phyloP scores from a whole-genome alignment of 495 filamentous ascomycete species.

The Penicillium mononematosum region DNA sequence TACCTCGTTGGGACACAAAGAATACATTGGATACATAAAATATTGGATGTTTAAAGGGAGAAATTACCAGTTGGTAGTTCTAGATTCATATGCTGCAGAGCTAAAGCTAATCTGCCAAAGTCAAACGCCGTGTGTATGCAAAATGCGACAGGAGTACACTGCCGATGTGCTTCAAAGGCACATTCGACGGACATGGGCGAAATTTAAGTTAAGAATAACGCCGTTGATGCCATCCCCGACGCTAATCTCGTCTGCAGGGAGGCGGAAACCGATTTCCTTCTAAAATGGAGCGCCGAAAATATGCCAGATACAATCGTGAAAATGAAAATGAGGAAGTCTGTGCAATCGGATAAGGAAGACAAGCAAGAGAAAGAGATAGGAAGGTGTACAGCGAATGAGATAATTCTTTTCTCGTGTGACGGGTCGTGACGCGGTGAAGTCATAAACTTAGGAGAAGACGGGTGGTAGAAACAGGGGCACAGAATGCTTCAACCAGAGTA shows the following conservation, averaged over 20 bases:
- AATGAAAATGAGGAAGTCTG: constrained; percentile 17
- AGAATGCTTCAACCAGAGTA: constrained; percentile 27
- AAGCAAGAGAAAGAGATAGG: constrained; percentile 10
- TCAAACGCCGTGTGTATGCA: constrained; percentile 31
- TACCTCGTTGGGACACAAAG: neutral
- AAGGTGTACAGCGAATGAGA: constrained; percentile 33
- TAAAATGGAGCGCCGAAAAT: constrained; percentile 35
- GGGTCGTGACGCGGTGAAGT: constrained; percentile 20
- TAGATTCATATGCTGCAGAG: constrained; percentile 20
- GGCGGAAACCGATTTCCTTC: constrained; percentile 24
- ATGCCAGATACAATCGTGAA: constrained; percentile 30
- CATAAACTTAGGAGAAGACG: constrained; percentile 18
- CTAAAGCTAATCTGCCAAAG: constrained; percentile 6
- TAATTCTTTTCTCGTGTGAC: constrained; percentile 21
- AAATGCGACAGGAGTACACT: constrained; percentile 26
- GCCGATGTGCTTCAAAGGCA: neutral
- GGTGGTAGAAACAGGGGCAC: constrained; percentile 5
- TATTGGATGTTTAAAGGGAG: neutral
- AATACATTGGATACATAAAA: neutral
- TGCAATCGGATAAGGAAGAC: constrained; percentile 12
- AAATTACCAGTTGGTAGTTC: constrained; percentile 3
- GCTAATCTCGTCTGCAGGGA: constrained; percentile 1
- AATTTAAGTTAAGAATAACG: constrained; percentile 21
- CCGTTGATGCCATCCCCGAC: constrained; percentile 22
- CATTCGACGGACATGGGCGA: neutral